Percentiles rank a stretch among this genome's conserved stretches.
Conservation (phyloP, 1,139 yeast genomes). For the Trichomonascaceae sp. region DNA sequence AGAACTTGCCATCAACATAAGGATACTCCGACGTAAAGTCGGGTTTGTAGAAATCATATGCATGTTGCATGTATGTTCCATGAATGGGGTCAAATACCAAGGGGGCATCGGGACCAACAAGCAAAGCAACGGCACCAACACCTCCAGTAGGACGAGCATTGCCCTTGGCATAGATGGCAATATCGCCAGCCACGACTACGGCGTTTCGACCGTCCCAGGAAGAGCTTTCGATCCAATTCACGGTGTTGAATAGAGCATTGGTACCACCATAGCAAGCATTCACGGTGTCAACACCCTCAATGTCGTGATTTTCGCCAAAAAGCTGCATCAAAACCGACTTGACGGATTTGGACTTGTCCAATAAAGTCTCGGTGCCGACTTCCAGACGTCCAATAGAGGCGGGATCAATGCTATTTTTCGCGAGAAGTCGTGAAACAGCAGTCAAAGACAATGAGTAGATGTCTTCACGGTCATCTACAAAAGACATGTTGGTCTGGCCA, state of each 20-base stretch:
- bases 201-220: slow-evolving; percentile 99
- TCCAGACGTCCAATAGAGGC: slow-evolving; percentile 86
- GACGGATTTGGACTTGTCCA: slow-evolving; percentile 96
- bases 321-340: slow-evolving; percentile 95
- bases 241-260: slow-evolving; percentile 83
- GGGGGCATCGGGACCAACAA: slow-evolving; percentile 98
- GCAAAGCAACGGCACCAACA: slow-evolving; percentile 93
- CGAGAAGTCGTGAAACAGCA: slow-evolving; percentile 66
- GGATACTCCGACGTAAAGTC: slow-evolving; percentile 97
- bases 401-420: slow-evolving; percentile 77
- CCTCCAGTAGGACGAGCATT: slow-evolving; percentile 99
- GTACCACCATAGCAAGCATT: slow-evolving; percentile 99
- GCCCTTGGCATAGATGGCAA: slow-evolving; percentile 95
- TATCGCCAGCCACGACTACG: slow-evolving; percentile 94
- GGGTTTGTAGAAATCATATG: slow-evolving; percentile 97
- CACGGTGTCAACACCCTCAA: slow-evolving; percentile 94
- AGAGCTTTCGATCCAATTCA: slow-evolving; percentile 95
- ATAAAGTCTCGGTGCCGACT: slow-evolving; percentile 96
- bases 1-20: slow-evolving; percentile 94
- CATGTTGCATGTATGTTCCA: slow-evolving; percentile 93
- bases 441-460: slow-evolving; percentile 89
- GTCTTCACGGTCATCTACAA: slow-evolving; percentile 96
- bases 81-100: slow-evolving; percentile 82
- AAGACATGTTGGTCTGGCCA: slow-evolving; percentile 97
- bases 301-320: slow-evolving; percentile 79